phyloP scores from a whole-genome alignment of 129 eudicot species.

The Flaveria sonorensis region DNA sequence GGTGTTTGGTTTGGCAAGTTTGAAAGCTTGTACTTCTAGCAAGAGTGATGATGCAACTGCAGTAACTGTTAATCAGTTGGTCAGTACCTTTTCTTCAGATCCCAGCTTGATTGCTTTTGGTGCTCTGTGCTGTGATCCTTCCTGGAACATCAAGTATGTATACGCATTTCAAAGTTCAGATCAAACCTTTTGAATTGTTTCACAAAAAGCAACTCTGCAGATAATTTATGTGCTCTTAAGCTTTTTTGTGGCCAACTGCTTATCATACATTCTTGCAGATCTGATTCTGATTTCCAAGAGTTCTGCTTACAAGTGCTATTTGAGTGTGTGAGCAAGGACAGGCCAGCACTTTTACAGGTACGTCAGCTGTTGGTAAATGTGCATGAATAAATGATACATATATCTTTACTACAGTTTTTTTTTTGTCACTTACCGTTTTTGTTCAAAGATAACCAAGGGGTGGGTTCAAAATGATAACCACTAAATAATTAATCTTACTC shows the following conservation, averaged over 20 bases:
- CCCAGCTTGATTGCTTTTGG: constrained; percentile 97
- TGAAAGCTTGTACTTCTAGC: constrained; percentile 45
- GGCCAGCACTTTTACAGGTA: constrained; percentile 95
- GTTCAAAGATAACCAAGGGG: neutral
- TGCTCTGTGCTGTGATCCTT: constrained; percentile 79
- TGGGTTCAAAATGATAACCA: neutral
- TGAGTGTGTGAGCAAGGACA: constrained; percentile 97
- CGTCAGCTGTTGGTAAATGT: neutral
- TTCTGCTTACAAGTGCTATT: constrained; percentile 94
- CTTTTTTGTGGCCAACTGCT: constrained; percentile 6
- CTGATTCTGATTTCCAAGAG: constrained; percentile 78
- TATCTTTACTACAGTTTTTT: constrained; percentile 12
- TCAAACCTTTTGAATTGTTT: neutral
- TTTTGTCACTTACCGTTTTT: neutral
- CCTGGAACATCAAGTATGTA: constrained; percentile 74
- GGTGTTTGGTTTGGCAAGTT: constrained; percentile 81
- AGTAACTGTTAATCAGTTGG: constrained; percentile 74
- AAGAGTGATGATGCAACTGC: constrained; percentile 49
- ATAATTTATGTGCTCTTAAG: constrained; percentile 2
- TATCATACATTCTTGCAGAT: constrained; percentile 50
- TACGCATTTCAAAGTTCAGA: neutral
- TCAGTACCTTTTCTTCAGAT: constrained; percentile 94
- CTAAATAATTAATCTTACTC: neutral
- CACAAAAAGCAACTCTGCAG: constrained; percentile 1
- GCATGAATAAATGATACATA: neutral